Evolutionary conservation across 768 basidiomycete species (phyloP), one percentile per base, ranked within the genome.

Genomic region (Lentinula guzmanii): DNA sequence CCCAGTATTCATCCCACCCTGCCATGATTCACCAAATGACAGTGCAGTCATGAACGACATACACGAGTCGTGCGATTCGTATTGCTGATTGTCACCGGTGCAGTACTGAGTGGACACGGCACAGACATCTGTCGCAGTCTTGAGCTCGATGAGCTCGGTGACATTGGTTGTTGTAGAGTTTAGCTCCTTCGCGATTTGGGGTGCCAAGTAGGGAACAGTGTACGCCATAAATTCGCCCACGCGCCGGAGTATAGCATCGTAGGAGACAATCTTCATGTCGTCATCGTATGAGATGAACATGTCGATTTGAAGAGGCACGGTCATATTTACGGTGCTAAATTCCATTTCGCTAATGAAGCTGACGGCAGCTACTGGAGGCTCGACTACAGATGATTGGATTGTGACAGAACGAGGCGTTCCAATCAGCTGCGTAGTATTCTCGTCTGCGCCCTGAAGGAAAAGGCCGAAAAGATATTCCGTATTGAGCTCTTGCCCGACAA

Each of bases 1-100:
- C 16, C 37, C 57, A 3, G 62, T 60, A 52, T 60, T 63, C 41
- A 34, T 41, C 8, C 62, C 62, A n/a, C 18, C 50, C 16, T 63
- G 43, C 62, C 62, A 62, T 9, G 53, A 28, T n/a, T 62, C 18
- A 2, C 62, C 62, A 53, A 60, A 63, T 11, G 62, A 43, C 7
- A 60, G 10, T 11, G 7, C 35, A 6, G 50, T 53, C 46, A 39
- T 57, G 7, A 43, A 51, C 5, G 46, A 58, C n/a, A 59, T 33
- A 63, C 51, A 56, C 21, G n/a, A 13, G 5, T 56, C 37, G 11
- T 63, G 39, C 39, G 58, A 60, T n/a, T 60, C 24, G n/a, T 63
- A 63, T 28, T 60, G 62, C 10, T 39, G 45, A 63, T 61, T 60
- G 24, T 60, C 52, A 10, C 58, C 51, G n/a, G 52, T 53, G 31